Evolutionary conservation across 305 asterid genomes (phyloP).

Genomic region (Solanum aculeatissimum): DNA sequence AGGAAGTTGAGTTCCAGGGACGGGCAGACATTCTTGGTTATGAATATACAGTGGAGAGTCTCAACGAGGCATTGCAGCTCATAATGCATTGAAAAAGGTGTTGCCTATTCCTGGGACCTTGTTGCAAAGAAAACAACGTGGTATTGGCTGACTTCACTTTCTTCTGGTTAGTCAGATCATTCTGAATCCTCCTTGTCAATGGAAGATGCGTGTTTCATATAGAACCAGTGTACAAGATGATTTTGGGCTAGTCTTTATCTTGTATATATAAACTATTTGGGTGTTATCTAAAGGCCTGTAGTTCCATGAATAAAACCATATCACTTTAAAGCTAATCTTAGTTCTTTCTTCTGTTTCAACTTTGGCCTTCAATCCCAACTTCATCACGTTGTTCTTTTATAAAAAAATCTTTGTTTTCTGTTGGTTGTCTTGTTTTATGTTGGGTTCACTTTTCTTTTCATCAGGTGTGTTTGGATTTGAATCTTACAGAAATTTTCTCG

Average conservation of each 20-base stretch:
- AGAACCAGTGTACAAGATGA: background rate
- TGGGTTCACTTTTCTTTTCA: background rate
- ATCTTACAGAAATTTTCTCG: background rate
- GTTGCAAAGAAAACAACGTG: background rate
- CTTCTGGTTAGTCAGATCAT: background rate
- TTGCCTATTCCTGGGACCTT: background rate
- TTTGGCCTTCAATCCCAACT: background rate
- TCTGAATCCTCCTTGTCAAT: background rate
- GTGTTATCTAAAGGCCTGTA: background rate
- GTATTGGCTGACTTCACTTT: background rate
- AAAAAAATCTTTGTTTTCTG: background rate
- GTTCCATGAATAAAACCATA: background rate
- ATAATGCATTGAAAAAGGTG: slow-evolving; percentile 46
- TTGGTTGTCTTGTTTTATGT: background rate
- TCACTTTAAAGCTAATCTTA: background rate
- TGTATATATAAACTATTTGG: background rate
- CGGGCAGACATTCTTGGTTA: slow-evolving; percentile 68
- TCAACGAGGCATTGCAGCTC: slow-evolving; percentile 58
- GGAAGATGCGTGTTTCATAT: background rate
- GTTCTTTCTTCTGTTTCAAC: background rate
- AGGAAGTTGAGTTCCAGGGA: slow-evolving; percentile 48
- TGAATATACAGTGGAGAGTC: slow-evolving; percentile 60
- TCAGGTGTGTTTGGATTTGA: background rate
- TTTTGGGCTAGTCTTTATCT: background rate
- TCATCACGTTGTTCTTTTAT: background rate